Conservation (phyloP, 163 green algal species). For the Scenedesmus sp. region DNA sequence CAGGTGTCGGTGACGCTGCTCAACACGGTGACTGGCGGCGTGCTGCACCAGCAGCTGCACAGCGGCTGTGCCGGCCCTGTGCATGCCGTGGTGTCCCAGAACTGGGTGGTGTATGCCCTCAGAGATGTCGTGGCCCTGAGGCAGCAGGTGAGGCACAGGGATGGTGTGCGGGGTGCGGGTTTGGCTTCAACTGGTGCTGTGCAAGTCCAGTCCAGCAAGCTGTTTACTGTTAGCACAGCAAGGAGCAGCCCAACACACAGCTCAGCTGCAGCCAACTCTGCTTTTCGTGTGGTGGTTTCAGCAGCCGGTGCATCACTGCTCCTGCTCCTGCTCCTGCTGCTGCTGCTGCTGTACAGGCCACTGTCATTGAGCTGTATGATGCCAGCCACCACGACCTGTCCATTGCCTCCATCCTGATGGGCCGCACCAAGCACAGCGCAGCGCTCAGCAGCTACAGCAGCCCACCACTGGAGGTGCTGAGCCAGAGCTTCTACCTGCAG, state of each 20-base stretch:
- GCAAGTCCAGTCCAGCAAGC: no score
- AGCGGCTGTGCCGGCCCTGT: slow-evolving; percentile 80
- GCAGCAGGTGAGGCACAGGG: slow-evolving; percentile 49
- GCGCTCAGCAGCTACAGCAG: slow-evolving; percentile 32
- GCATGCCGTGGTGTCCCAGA: slow-evolving; percentile 82
- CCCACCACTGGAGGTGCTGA: slow-evolving; percentile 40
- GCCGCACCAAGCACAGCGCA: slow-evolving; percentile 17
- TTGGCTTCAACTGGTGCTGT: no score
- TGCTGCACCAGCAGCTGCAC: slow-evolving; percentile 85
- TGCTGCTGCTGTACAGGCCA: slow-evolving; percentile 23
- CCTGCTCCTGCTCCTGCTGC: not conserved
- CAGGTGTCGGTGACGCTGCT: slow-evolving; percentile 78
- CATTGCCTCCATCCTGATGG: slow-evolving; percentile 27
- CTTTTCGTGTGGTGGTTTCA: not conserved
- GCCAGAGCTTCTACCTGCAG: slow-evolving; percentile 55
- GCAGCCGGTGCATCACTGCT: not conserved
- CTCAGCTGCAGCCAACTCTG: no score
- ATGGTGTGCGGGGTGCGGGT: no score
- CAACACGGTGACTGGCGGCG: slow-evolving; percentile 86
- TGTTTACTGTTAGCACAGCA: no score
- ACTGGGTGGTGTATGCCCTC: slow-evolving; percentile 92
- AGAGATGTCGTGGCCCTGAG: slow-evolving; percentile 63
- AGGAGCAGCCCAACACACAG: no score
- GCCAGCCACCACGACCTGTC: slow-evolving; percentile 54
- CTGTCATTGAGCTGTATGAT: slow-evolving; percentile 88